A percentile compares a stretch with the other conserved stretches of the same genome.
Conservation (phyloP, 306 rosid species). For the Abrus precatorius region DNA sequence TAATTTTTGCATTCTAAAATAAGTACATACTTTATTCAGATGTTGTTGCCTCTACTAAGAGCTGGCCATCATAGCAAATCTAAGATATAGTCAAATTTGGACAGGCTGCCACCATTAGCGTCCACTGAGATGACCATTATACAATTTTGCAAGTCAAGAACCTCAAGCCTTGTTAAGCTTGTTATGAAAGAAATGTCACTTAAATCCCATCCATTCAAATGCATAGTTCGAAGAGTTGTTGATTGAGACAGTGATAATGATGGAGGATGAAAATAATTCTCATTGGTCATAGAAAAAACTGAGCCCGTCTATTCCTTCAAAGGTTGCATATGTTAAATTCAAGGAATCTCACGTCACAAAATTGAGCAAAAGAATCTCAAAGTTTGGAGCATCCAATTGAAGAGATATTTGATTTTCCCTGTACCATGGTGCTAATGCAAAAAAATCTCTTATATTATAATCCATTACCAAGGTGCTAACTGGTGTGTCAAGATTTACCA, state of each 20-base stretch:
- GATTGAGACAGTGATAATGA: too few species aligned
- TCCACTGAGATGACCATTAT: too few species aligned
- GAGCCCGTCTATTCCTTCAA: conserved; percentile 31
- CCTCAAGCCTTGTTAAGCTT: conserved; percentile 30
- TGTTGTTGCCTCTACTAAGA: too few species aligned
- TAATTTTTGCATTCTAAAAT: too few species aligned
- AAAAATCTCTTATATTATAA: conserved; percentile 2
- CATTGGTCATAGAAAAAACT: conserved; percentile 19
- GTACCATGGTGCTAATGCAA: conserved; percentile 35
- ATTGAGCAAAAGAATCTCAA: conserved; percentile 19
- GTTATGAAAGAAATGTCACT: conserved; percentile 30
- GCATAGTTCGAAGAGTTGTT: conserved; percentile 28
- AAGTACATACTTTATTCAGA: too few species aligned
- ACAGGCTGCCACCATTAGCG: too few species aligned
- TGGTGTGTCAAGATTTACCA: conserved; percentile 25
- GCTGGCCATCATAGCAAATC: too few species aligned
- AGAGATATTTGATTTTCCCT: neutral
- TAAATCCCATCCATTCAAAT: neutral
- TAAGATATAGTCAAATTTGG: too few species aligned
- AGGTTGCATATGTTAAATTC: neutral
- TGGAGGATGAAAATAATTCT: too few species aligned
- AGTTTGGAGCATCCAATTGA: conserved; percentile 40
- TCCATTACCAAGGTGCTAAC: neutral
- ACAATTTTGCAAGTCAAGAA: conserved; percentile 18
- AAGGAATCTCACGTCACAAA: neutral